phyloP scores from a whole-genome alignment of 495 filamentous ascomycete species.

The Podospora anserina region DNA sequence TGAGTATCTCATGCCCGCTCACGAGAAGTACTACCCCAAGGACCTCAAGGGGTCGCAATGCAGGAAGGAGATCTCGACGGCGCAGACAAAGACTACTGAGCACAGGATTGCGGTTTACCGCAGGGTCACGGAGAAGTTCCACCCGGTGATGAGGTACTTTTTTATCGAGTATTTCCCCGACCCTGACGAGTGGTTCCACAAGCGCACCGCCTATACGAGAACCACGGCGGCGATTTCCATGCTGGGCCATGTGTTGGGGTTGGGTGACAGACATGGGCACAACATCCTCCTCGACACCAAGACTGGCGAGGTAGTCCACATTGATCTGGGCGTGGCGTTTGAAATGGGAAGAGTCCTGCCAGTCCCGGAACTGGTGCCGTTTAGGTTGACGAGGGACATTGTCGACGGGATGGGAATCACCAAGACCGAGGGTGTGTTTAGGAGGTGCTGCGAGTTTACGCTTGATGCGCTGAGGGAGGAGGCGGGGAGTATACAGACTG shows the following conservation, averaged over 20 bases:
- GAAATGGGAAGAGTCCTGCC: slow-evolving; percentile 92
- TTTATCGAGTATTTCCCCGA: slow-evolving; percentile 93
- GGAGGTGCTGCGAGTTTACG: slow-evolving; percentile 95
- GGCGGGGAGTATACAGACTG: slow-evolving; percentile 92
- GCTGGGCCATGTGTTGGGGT: slow-evolving; percentile 84
- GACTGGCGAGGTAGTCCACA: slow-evolving; percentile 92
- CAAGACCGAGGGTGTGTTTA: slow-evolving; percentile 91
- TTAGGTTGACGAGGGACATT: slow-evolving; percentile 90
- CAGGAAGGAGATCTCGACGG: slow-evolving; percentile 71
- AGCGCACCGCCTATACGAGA: slow-evolving; percentile 81
- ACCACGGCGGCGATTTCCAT: slow-evolving; percentile 94
- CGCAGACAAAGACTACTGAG: slow-evolving; percentile 63
- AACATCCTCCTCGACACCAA: slow-evolving; percentile 91
- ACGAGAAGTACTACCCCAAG: slow-evolving; percentile 79
- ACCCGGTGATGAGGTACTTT: slow-evolving; percentile 94
- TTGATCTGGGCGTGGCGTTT: slow-evolving; percentile 93
- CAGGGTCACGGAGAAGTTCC: slow-evolving; percentile 72
- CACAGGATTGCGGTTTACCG: slow-evolving; percentile 70
- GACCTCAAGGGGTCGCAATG: slow-evolving; percentile 73
- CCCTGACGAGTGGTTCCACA: slow-evolving; percentile 92
- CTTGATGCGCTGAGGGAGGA: slow-evolving; percentile 90
- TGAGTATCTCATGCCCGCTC: slow-evolving; percentile 86
- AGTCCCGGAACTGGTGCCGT: slow-evolving; percentile 91
- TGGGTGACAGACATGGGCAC: slow-evolving; percentile 95
- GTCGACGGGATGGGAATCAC: slow-evolving; percentile 97